Evolutionary conservation across 2,329 filamentous ascomycete species (phyloP).

Genomic region (Sarocladium oryzae): DNA sequence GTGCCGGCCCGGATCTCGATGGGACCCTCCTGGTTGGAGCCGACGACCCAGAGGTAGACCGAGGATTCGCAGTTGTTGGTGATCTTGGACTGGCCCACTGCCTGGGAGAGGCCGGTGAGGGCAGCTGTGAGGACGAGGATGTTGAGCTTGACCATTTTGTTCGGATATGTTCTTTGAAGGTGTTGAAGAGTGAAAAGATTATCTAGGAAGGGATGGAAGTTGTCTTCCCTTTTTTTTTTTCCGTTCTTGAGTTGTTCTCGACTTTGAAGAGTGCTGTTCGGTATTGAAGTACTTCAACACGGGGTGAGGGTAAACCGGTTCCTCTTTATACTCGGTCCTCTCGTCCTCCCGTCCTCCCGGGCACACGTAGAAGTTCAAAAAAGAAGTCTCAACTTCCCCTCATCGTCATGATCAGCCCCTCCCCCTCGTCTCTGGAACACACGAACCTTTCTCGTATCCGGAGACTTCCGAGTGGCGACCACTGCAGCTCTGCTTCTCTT

Average conservation of each 20-base stretch:
- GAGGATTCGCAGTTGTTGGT: slow-evolving; percentile 8
- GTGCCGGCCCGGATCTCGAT: background rate
- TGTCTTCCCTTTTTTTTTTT: background rate
- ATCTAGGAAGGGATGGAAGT: background rate
- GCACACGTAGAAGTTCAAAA: too few relatives aligned
- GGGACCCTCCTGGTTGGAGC: background rate
- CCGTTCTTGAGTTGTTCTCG: background rate
- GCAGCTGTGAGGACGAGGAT: slow-evolving; percentile 5
- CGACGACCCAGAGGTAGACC: slow-evolving; percentile 8
- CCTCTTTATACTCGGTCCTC: too few relatives aligned
- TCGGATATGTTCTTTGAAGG: too few relatives aligned
- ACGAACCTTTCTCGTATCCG: background rate
- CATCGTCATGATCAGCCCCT: too few relatives aligned
- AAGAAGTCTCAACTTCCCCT: too few relatives aligned
- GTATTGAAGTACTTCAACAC: too few relatives aligned
- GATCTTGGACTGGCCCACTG: background rate
- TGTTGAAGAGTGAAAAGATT: too few relatives aligned
- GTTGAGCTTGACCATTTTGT: slow-evolving; percentile 7
- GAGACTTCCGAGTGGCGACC: background rate
- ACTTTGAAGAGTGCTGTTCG: background rate
- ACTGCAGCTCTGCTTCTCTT: too few relatives aligned
- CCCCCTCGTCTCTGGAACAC: too few relatives aligned
- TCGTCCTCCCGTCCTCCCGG: too few relatives aligned
- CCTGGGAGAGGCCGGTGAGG: slow-evolving; percentile 5
- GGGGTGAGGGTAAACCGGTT: too few relatives aligned